phyloP scores from a whole-genome alignment of 2,329 filamentous ascomycete species.

The Penicillium sp. region DNA sequence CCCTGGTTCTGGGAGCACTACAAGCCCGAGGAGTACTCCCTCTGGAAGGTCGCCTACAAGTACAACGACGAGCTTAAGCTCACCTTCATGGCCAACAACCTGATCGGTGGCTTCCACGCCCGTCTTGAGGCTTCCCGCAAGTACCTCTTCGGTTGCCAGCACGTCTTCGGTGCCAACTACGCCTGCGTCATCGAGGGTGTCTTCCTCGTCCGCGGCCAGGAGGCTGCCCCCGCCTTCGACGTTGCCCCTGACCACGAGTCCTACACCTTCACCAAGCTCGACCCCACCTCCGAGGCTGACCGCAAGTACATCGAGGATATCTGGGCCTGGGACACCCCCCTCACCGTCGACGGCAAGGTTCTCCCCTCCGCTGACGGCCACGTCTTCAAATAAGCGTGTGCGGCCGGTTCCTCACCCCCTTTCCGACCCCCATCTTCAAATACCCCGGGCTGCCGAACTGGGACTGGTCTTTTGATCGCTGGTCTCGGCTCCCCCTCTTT shows the following conservation, averaged over 20 bases:
- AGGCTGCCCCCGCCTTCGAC: conserved; percentile 81
- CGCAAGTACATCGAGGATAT: conserved; percentile 77
- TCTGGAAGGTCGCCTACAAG: conserved; percentile 96
- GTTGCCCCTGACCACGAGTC: conserved; percentile 97
- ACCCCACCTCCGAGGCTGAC: conserved; percentile 81
- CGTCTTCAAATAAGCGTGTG: conserved; percentile 87
- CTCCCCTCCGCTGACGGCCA: conserved; percentile 88
- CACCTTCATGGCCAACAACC: conserved; percentile 98
- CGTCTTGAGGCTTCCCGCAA: conserved; percentile 97
- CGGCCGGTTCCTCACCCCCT: conserved; percentile 2
- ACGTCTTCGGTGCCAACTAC: conserved; percentile 86
- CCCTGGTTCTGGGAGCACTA: conserved; percentile 99
- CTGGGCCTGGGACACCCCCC: conserved; percentile 90
- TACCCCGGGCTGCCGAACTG: conserved; percentile 17
- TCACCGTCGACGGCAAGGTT: conserved; percentile 78
- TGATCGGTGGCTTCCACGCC: conserved; percentile 95
- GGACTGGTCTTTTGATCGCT: conserved; percentile 4
- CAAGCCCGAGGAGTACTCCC: conserved; percentile 90
- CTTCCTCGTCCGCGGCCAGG: conserved; percentile 91
- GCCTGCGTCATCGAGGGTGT: conserved; percentile 89
- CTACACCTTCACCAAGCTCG: conserved; percentile 95
- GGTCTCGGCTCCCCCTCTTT: conserved; percentile 9
- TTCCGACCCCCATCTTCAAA: conserved; percentile 16
- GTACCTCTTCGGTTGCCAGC: conserved; percentile 89
- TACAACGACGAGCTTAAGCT: conserved; percentile 98